These are phyloP conservation scores for Xylariaceae sp. DNA, from an alignment of 2,329 filamentous ascomycete genomes.

Conservation along the genomic window DNA sequence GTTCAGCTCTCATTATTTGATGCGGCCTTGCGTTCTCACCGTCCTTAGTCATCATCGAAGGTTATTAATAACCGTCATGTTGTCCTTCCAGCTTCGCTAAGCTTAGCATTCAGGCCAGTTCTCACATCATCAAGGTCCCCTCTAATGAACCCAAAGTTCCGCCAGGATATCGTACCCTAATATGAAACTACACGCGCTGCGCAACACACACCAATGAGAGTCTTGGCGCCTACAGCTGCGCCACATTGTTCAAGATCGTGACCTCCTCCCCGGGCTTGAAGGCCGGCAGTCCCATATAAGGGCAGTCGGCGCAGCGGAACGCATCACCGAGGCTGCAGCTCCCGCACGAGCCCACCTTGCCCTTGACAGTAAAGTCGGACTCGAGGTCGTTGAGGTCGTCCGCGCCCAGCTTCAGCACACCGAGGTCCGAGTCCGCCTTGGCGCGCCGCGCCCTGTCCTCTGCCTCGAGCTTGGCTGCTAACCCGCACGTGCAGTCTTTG, in stretches of 20 bases:
- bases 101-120: too few relatives aligned
- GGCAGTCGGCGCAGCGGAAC: conserved; percentile 71
- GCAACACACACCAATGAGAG: conserved; percentile 1
- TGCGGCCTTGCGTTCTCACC: too few relatives aligned
- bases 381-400: conserved; percentile 76
- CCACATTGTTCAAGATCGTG: conserved; percentile 80
- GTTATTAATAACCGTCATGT: too few relatives aligned
- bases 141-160: too few relatives aligned
- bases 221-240: conserved; percentile 68
- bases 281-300: conserved; percentile 67
- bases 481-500: conserved; percentile 96
- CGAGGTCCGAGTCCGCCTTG: conserved; percentile 66
- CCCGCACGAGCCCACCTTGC: conserved; percentile 92
- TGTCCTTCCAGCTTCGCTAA: too few relatives aligned
- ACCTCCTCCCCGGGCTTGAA: conserved; percentile 99
- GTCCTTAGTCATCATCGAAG: too few relatives aligned
- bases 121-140: too few relatives aligned
- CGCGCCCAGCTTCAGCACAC: conserved; percentile 71
- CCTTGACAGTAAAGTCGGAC: conserved; percentile 96
- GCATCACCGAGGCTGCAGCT: conserved; percentile 91
- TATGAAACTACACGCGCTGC: too few relatives aligned
- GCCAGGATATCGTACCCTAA: too few relatives aligned
- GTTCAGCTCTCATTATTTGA: too few relatives aligned
- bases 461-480: conserved; percentile 83
- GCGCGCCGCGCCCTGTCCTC: conserved; percentile 76